Evolutionary conservation across 2,329 filamentous ascomycete species (phyloP), one percentile per base, ranked within the genome.

Genomic region (Alternaria solani): DNA sequence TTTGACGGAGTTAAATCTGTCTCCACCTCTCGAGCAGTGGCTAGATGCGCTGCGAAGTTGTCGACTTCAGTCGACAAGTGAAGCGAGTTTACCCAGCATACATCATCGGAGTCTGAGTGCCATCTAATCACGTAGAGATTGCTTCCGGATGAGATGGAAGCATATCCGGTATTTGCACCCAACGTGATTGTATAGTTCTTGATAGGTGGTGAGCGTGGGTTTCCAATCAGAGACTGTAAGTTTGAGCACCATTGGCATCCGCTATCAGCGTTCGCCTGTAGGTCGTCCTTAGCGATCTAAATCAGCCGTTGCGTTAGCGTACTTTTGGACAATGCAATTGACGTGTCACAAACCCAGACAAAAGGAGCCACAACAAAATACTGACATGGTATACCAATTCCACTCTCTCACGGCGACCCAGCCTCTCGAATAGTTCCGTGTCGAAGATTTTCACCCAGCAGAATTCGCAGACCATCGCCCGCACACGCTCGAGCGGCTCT

Each of bases 151-250:
- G 28, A 18, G 7, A 18, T 47, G 9, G 34, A 32, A 14, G 4
- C 11, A 32, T 32, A 0, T 0, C 1, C 0, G 3, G 2, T 1
- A 1, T 2, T 4, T 3, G 0, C 0, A 7, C 3, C 14, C 9
- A 47, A 20, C 7, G 3, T 9, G 16, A 47, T 9, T 30, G 12
- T 18, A 8, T 6, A 16, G 1, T 8, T n/a, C 16, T 38, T 38
- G 34, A 38, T n/a, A n/a, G 34, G 34, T 9, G 6, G 34, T n/a
- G 34, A n/a, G 16, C 34, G n/a, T 16, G 14, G 6, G 1, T 3
- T 5, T n/a, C 6, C 14, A 36, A 16, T 11, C 14, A 14, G 3
- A 18, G 5, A 8, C 11, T 39, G 7, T 16, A 44, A 3, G 8
- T 28, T 0, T 25, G 2, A 46, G 25, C 44, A 48, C 44, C 44